Percentiles rank a stretch among this genome's conserved stretches.
Evolutionary conservation across 192 early-diverging fungal species (phyloP).

Genomic region (Pilobolus umbonatus): DNA sequence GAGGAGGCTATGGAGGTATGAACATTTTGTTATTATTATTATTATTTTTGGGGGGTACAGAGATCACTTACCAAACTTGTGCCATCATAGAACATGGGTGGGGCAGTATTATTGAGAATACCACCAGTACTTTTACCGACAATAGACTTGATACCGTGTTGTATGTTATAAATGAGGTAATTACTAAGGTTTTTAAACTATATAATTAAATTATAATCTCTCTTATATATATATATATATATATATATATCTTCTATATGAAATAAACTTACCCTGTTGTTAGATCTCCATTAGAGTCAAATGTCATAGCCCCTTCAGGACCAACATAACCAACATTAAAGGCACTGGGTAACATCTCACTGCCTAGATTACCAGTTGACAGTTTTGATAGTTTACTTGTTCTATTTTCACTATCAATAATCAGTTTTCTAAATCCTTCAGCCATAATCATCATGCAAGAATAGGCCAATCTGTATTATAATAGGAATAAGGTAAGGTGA

Average conservation of each 20-base stretch:
- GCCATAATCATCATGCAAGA: conserved; percentile 52
- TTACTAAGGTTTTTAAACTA: conserved; percentile 28
- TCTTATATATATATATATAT: background rate
- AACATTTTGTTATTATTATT: too few species aligned
- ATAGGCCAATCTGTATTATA: conserved; percentile 38
- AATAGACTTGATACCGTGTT: conserved; percentile 25
- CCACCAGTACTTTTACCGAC: conserved; percentile 40
- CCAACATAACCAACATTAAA: conserved; percentile 49
- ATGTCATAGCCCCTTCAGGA: conserved; percentile 43
- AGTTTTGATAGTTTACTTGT: conserved; percentile 26
- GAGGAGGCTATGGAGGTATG: conserved; percentile 35
- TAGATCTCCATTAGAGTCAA: conserved; percentile 42
- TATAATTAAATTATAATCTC: too few species aligned
- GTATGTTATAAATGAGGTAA: conserved; percentile 40
- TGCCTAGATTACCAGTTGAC: conserved; percentile 30
- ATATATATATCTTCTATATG: background rate
- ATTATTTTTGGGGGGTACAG: background rate
- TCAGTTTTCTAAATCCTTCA: conserved; percentile 35
- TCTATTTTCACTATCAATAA: conserved; percentile 28
- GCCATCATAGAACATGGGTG: conserved; percentile 43
- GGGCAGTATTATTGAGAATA: conserved; percentile 26
- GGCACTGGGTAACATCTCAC: conserved; percentile 19
- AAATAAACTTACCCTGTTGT: conserved; percentile 32
- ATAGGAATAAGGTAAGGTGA: background rate
- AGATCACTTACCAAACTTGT: conserved; percentile 16